These are phyloP conservation scores for Massarina eburnea DNA, from an alignment of 2,329 filamentous ascomycete species.

Conservation along the genomic window DNA sequence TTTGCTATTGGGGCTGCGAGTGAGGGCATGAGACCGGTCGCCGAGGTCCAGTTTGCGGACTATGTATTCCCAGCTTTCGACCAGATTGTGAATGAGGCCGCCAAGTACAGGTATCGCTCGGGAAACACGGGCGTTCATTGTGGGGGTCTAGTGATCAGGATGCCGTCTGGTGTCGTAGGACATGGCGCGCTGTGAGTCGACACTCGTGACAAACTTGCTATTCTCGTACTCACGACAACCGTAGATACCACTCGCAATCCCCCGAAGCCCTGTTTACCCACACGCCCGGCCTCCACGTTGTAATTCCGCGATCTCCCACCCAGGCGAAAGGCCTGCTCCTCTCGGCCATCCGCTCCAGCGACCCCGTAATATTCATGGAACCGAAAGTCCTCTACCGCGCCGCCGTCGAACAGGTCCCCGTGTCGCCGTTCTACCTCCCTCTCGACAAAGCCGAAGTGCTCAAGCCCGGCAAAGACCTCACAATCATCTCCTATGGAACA, in stretches of 20 bases:
- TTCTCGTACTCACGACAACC: constrained; percentile 6
- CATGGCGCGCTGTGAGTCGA: constrained; percentile 72
- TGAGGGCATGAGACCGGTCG: constrained; percentile 88
- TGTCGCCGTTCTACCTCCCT: constrained; percentile 77
- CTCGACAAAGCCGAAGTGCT: constrained; percentile 83
- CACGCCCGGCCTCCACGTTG: constrained; percentile 79
- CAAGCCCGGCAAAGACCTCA: constrained; percentile 77
- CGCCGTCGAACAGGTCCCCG: constrained; percentile 87
- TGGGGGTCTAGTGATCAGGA: constrained; percentile 81
- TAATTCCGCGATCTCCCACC: constrained; percentile 80
- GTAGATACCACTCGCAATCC: constrained; percentile 79
- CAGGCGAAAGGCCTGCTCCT: constrained; percentile 88
- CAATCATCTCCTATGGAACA: constrained; percentile 85
- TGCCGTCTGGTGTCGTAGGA: constrained; percentile 88
- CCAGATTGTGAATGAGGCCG: constrained; percentile 90
- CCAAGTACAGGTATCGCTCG: constrained; percentile 80
- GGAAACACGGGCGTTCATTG: constrained; percentile 56
- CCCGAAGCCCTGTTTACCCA: constrained; percentile 88
- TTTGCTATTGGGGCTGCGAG: constrained; percentile 90
- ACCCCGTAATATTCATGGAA: constrained; percentile 91
- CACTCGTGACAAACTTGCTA: background rate
- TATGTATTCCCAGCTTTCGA: constrained; percentile 94
- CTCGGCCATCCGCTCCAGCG: constrained; percentile 72
- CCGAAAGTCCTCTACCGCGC: constrained; percentile 92
- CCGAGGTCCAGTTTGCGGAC: constrained; percentile 95